Conservation (phyloP, 345 rosid genomes). For the Salix udensis region DNA sequence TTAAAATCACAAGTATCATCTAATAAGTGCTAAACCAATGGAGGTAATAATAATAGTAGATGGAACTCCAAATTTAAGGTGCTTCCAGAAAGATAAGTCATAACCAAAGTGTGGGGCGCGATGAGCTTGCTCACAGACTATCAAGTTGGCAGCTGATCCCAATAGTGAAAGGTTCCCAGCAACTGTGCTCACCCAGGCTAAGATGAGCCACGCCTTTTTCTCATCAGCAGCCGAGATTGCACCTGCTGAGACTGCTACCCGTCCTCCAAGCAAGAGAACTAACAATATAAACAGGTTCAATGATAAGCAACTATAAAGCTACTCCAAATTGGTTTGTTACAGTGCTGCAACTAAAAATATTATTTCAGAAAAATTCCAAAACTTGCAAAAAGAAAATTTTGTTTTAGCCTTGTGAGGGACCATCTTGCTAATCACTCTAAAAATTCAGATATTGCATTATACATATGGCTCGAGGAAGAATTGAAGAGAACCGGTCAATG, state of each 20-base stretch:
- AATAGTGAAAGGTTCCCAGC: slow-evolving; percentile 78
- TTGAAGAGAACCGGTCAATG: neutral
- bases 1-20: slow-evolving; percentile 15
- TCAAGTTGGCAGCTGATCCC: slow-evolving; percentile 88
- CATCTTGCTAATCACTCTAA: neutral
- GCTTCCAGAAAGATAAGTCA: slow-evolving; percentile 65
- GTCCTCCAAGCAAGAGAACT: slow-evolving; percentile 74
- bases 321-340: neutral
- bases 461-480: too few relatives aligned
- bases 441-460: neutral
- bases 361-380: neutral
- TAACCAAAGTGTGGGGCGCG: slow-evolving; percentile 46
- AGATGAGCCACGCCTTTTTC: slow-evolving; percentile 80
- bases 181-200: slow-evolving; percentile 86
- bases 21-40: slow-evolving; percentile 53
- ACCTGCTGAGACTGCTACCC: slow-evolving; percentile 72
- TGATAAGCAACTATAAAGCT: neutral
- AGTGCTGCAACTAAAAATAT: neutral
- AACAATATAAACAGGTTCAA: neutral
- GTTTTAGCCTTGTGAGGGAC: neutral
- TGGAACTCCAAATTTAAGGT: slow-evolving; percentile 72
- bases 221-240: slow-evolving; percentile 42
- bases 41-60: slow-evolving; percentile 67
- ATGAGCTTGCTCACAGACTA: slow-evolving; percentile 82
- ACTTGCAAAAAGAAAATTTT: neutral